Evolutionary conservation across 306 rosid genomes (phyloP).

Genomic region (Quercus bicolor): DNA sequence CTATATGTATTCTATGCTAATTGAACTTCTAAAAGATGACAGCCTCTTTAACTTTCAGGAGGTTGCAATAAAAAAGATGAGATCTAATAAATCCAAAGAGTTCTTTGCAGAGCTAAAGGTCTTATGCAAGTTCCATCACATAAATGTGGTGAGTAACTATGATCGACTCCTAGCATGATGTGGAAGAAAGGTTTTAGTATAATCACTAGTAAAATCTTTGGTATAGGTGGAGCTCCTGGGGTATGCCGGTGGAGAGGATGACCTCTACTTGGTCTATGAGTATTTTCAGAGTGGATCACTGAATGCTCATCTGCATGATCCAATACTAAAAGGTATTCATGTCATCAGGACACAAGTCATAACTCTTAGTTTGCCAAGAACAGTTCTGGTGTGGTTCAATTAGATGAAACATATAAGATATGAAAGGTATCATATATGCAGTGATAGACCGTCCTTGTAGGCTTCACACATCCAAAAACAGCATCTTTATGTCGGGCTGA

Average conservation of each 20-base stretch:
- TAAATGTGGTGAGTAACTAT: conserved; percentile 19
- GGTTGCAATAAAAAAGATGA: conserved; percentile 84
- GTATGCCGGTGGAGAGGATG: conserved; percentile 22
- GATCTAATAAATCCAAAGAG: conserved; percentile 68
- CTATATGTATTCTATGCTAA: too few species aligned
- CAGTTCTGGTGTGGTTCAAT: neutral
- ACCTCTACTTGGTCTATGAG: conserved; percentile 79
- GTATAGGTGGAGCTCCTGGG: conserved; percentile 81
- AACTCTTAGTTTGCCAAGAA: neutral
- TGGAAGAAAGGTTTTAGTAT: neutral
- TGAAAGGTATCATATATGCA: neutral
- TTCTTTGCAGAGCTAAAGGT: conserved; percentile 66
- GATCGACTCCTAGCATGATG: neutral
- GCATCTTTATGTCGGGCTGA: too few species aligned
- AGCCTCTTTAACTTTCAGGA: conserved; percentile 50
- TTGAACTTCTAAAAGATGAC: conserved; percentile 5
- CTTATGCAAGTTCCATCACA: conserved; percentile 63
- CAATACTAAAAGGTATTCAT: conserved; percentile 60
- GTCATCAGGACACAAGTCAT: neutral
- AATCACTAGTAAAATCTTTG: conserved; percentile 10
- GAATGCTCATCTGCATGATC: conserved; percentile 75
- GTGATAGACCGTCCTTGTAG: neutral
- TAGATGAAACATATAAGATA: neutral
- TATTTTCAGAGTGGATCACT: conserved; percentile 74
- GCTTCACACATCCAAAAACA: neutral